These are phyloP conservation scores for Chaetomidium leptoderma DNA, from an alignment of 495 filamentous ascomycete genomes.

Conservation along the genomic window DNA sequence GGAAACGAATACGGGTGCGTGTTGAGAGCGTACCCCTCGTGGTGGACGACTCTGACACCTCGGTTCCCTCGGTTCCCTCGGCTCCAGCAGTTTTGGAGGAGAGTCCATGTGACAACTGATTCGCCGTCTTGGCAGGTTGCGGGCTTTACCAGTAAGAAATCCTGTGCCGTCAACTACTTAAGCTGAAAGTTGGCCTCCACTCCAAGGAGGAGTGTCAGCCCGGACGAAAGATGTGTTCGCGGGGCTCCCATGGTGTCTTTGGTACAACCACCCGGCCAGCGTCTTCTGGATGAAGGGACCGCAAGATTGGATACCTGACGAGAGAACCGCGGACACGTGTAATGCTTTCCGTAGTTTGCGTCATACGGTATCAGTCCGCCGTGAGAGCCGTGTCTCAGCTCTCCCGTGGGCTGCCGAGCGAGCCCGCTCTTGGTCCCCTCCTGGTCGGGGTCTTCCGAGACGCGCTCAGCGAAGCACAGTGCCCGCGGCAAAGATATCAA, in stretches of 20 bases:
- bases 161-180: too few relatives aligned
- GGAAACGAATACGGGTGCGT: conserved; percentile 12
- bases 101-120: background rate
- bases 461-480: conserved; percentile 5
- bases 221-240: background rate
- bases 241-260: background rate
- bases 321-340: conserved; percentile 13
- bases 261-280: too few relatives aligned
- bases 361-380: background rate
- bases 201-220: background rate
- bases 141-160: background rate
- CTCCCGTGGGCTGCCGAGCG: conserved; percentile 1
- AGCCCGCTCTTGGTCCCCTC: background rate
- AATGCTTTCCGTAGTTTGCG: conserved; percentile 10
- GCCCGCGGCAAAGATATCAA: background rate
- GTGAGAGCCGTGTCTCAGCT: conserved; percentile 9
- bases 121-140: background rate
- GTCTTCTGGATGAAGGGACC: too few relatives aligned
- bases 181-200: background rate
- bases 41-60: background rate
- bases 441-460: conserved; percentile 8
- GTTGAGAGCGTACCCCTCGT: background rate
- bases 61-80: background rate
- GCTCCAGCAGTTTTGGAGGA: background rate
- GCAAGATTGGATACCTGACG: too few relatives aligned